These are phyloP conservation scores for Angomonas deanei DNA, from an alignment of 208 protist species.

Conservation along the genomic window DNA sequence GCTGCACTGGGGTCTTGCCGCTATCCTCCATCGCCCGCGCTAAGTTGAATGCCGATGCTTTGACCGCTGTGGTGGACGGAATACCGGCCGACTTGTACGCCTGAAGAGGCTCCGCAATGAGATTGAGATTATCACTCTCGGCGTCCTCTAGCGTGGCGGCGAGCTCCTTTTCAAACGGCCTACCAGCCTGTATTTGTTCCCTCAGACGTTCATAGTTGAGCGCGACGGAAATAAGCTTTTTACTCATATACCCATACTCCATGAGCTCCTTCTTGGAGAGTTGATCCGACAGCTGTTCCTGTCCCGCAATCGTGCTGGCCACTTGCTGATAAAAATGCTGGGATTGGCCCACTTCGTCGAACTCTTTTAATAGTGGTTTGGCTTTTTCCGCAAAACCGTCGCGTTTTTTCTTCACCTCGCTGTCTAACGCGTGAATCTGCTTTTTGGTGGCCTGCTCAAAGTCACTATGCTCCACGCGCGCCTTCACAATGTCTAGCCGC, in stretches of 20 bases:
- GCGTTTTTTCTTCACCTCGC: constrained; percentile 35
- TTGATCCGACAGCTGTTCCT: constrained; percentile 45
- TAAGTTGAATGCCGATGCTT: constrained; percentile 65
- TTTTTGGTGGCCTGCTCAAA: constrained; percentile 25
- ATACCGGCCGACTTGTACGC: constrained; percentile 30
- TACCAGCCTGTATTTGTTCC: constrained; percentile 26
- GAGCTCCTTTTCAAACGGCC: constrained; percentile 57
- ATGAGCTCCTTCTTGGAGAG: constrained; percentile 51
- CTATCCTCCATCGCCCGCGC: constrained; percentile 75
- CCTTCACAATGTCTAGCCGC: constrained; percentile 27
- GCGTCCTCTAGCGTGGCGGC: constrained; percentile 57
- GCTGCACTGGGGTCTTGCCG: constrained; percentile 38
- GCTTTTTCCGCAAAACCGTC: constrained; percentile 41
- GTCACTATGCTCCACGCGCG: constrained; percentile 28
- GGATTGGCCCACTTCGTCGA: constrained; percentile 65
- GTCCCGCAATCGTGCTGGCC: constrained; percentile 29
- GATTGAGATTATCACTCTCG: constrained; percentile 58
- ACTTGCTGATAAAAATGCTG: constrained; percentile 84
- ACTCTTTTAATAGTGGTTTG: constrained; percentile 61
- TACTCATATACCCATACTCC: constrained; percentile 82
- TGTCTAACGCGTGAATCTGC: constrained; percentile 30
- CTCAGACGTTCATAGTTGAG: constrained; percentile 74
- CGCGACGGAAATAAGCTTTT: constrained; percentile 77
- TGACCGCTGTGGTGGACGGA: constrained; percentile 29
- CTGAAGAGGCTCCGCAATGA: constrained; percentile 53